phyloP scores from a whole-genome alignment of 2,329 filamentous ascomycete species.

The Pyrenophora teres region DNA sequence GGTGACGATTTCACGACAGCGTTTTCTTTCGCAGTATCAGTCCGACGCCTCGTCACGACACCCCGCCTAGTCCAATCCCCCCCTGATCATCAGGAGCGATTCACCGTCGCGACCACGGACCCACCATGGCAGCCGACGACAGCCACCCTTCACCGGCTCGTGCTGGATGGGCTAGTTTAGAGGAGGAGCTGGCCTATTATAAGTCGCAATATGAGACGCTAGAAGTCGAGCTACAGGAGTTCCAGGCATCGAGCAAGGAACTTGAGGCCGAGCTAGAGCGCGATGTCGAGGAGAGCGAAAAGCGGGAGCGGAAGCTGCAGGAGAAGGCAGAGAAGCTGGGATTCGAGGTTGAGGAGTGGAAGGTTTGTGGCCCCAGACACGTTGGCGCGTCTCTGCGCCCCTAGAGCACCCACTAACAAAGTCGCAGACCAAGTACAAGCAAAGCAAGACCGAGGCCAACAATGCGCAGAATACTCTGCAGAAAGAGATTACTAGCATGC shows the following conservation, averaged over 20 bases:
- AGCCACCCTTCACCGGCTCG: conserved; percentile 38
- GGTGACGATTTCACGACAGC: conserved; percentile 1
- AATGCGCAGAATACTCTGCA: conserved; percentile 83
- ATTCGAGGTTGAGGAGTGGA: conserved; percentile 98
- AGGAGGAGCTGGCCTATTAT: conserved; percentile 89
- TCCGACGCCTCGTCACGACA: conserved; percentile 11
- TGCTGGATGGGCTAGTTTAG: conserved; percentile 48
- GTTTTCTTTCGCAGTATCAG: conserved; percentile 1
- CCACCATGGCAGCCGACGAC: conserved; percentile 39
- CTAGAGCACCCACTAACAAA: conserved; percentile 4
- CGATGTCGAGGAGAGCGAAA: conserved; percentile 94
- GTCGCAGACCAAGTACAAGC: conserved; percentile 86
- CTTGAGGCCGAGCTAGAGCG: conserved; percentile 93
- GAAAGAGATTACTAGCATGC: conserved; percentile 91
- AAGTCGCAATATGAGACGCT: conserved; percentile 94
- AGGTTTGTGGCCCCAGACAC: conserved; percentile 62
- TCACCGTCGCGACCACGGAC: conserved; percentile 20
- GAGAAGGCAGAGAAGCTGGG: conserved; percentile 83
- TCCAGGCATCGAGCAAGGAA: conserved; percentile 91
- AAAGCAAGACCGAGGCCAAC: conserved; percentile 87
- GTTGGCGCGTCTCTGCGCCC: background rate
- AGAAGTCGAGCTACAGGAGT: conserved; percentile 88
- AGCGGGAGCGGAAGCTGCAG: conserved; percentile 81
- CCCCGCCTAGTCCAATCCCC: conserved; percentile 30
- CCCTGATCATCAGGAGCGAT: conserved; percentile 27